Evolutionary conservation across 306 rosid genomes (phyloP).

Genomic region (Cicer yamashitae): DNA sequence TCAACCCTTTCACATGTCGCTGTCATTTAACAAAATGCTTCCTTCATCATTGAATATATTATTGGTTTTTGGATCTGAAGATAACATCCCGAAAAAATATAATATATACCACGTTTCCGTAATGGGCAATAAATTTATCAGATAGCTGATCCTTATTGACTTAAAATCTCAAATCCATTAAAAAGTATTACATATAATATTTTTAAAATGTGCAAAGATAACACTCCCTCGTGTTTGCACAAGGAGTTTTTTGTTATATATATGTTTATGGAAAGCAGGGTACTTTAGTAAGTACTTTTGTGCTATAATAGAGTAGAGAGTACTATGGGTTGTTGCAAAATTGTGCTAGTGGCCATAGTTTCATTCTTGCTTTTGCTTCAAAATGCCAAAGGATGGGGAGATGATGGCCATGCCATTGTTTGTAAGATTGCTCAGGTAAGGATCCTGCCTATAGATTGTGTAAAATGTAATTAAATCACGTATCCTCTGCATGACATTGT

Average conservation of each 20-base stretch:
- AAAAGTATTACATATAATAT: too few relatives aligned
- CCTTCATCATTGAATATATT: not conserved
- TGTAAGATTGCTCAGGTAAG: conserved; percentile 83
- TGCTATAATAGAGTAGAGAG: not conserved
- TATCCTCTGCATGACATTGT: too few relatives aligned
- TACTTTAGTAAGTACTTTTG: not conserved
- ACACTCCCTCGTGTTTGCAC: not conserved
- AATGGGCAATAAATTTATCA: not conserved
- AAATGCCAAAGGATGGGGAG: conserved; percentile 67
- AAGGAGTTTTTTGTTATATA: not conserved
- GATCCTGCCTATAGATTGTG: not conserved
- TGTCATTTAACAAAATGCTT: not conserved
- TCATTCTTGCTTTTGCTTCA: conserved; percentile 56
- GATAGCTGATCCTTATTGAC: not conserved
- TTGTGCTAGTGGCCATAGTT: conserved; percentile 38
- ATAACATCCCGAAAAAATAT: not conserved
- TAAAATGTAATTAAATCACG: too few relatives aligned
- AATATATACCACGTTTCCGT: not conserved
- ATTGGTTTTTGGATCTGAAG: not conserved
- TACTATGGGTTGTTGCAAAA: conserved; percentile 47
- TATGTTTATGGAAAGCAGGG: not conserved
- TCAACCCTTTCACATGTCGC: not conserved
- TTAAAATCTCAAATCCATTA: not conserved
- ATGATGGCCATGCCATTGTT: conserved; percentile 67
- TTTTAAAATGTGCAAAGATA: too few relatives aligned